Base-by-base conservation (phyloP, 352 stramenopile genomes). In the Globisporangium echinulatum region DNA sequence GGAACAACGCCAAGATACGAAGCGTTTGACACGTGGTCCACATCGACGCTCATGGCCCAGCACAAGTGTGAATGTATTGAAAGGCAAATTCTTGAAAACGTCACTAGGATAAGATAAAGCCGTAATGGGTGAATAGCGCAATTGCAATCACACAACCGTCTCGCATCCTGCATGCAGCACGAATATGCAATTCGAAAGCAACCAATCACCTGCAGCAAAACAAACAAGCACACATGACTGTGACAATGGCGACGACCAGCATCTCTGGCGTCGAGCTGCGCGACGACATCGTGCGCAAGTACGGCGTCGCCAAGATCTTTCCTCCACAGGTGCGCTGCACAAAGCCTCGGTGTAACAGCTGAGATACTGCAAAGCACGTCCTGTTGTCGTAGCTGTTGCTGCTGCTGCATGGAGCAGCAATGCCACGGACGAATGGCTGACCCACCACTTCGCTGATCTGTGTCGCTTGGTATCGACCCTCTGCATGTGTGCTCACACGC, bases 251-350 rank as follows among this genome's bases (percentile, higher is more conserved):
- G 36, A 52, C 13, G 51, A 62, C 19, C 19, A 59, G 49, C 51
- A 69, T 52, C 48, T 52, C 58, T 64, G 67, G 75, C 39, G 68
- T 76, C 25, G 73, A 73, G 59, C 70, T 92, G 59, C 74, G 62
- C 25, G 85, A 92, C 66, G 69, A 70, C 39, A 50, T 85, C 53
- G 54, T 94, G 54, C 76, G 75, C 46, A 78, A 73, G 44, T 94
- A 90, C 61, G 79, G 80, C 58, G 77, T 85, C 17, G 71, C 73
- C 11, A 78, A 78, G 48, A 88, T 72, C 67, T 92, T 94, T 49
- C 50, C 66, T 7, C 75, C 82, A 44, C 75, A 84, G 71, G 83
- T 90, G 56, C 36, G 56, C 25, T 33, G 25, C 25, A 33, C 3
- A 33, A 33, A 33, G 25, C 25, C 1, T 33, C 25, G 25, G 25